Evolutionary conservation across 164 flowering plant species (phyloP).

Genomic region (Umbellularia californica): DNA sequence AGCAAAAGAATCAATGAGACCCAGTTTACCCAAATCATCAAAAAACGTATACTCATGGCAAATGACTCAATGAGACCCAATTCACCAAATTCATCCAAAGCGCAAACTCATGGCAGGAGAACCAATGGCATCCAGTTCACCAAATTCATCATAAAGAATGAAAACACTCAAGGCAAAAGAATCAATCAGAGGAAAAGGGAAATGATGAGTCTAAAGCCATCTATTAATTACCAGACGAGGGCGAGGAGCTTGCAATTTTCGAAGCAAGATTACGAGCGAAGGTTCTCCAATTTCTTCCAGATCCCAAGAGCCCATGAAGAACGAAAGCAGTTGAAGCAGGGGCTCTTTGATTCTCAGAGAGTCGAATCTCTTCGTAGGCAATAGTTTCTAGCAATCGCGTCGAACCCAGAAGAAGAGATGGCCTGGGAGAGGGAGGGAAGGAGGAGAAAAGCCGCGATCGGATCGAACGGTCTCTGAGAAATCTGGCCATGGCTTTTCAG

Average conservation of each 20-base stretch:
- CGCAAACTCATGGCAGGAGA: background rate
- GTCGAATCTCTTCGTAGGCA: slow-evolving; percentile 73
- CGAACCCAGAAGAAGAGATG: background rate
- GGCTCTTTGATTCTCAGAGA: slow-evolving; percentile 19
- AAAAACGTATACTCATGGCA: no score
- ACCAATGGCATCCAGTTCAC: background rate
- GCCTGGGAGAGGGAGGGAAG: background rate
- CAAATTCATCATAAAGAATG: background rate
- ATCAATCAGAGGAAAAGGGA: background rate
- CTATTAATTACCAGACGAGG: slow-evolving; percentile 32
- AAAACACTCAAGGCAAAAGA: background rate
- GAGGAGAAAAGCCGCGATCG: background rate
- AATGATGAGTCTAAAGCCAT: background rate
- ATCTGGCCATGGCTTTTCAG: background rate
- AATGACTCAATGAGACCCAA: background rate
- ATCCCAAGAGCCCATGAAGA: slow-evolving; percentile 86
- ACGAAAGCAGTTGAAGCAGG: slow-evolving; percentile 60
- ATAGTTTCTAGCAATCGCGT: slow-evolving; percentile 52
- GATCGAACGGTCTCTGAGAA: background rate
- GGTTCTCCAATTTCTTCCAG: slow-evolving; percentile 85
- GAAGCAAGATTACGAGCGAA: slow-evolving; percentile 73
- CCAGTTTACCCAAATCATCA: background rate
- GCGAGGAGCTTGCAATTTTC: slow-evolving; percentile 34
- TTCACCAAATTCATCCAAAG: background rate
- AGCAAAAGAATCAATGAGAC: background rate